phyloP scores from a whole-genome alignment of 2,329 filamentous ascomycete species.

The Tothia fuscella region DNA sequence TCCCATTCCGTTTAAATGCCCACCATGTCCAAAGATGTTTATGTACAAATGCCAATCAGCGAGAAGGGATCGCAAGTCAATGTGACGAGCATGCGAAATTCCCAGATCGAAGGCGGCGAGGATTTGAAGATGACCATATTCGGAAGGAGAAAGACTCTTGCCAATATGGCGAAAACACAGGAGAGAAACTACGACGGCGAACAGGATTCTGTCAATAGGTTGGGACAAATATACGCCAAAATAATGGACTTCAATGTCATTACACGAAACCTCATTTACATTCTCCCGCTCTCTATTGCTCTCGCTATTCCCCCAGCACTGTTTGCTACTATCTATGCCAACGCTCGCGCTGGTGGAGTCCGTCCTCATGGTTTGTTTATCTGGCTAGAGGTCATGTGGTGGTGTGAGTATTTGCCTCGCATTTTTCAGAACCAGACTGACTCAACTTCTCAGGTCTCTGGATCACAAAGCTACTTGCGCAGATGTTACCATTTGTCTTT shows the following conservation, averaged over 20 bases:
- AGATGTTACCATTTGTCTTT: constrained; percentile 11
- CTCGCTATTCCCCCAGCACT: constrained; percentile 43
- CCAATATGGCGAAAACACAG: neutral
- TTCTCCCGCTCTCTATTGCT: constrained; percentile 2
- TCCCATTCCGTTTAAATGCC: too few species aligned
- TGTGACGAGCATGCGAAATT: neutral
- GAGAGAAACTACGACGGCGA: constrained; percentile 27
- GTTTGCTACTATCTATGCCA: constrained; percentile 18
- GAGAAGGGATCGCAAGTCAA: neutral
- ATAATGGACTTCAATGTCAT: constrained; percentile 51
- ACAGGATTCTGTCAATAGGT: constrained; percentile 47
- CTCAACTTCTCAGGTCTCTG: constrained; percentile 9
- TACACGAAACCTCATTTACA: constrained; percentile 40
- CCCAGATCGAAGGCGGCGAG: neutral
- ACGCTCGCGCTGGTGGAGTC: constrained; percentile 19
- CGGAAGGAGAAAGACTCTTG: neutral
- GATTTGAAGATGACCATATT: neutral
- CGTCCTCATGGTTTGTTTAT: constrained; percentile 51
- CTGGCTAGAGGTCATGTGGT: constrained; percentile 47
- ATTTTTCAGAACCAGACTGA: too few species aligned
- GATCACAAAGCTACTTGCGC: constrained; percentile 9
- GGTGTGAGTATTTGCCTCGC: too few species aligned
- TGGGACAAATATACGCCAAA: constrained; percentile 54
- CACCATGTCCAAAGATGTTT: too few species aligned
- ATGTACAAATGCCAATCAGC: too few species aligned